Percentiles rank a stretch among this genome's conserved stretches.
These are phyloP conservation scores for Cryptosporidium meleagridis DNA, from an alignment of 169 alveolate species.

Conservation along the genomic window DNA sequence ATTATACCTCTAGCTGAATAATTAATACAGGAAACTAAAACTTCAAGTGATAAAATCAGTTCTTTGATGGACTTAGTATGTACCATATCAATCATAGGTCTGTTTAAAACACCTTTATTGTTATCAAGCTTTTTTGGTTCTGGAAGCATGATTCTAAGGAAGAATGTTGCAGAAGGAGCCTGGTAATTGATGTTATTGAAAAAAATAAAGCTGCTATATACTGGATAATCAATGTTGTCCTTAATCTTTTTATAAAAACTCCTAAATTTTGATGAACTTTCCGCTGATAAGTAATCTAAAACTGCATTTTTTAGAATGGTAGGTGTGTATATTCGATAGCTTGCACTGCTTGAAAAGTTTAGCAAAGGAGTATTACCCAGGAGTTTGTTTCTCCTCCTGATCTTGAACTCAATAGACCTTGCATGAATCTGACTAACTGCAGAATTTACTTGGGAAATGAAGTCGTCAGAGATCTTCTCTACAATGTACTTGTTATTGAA, in stretches of 20 bases:
- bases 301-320: constrained; percentile 20
- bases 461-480: background rate
- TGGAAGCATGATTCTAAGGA: constrained; percentile 16
- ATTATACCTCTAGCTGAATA: background rate
- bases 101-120: background rate
- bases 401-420: background rate
- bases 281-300: constrained; percentile 16
- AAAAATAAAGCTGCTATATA: constrained; percentile 7
- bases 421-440: background rate
- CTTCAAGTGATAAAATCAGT: constrained; percentile 8
- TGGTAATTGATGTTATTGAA: background rate
- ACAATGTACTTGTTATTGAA: background rate
- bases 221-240: background rate
- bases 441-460: background rate
- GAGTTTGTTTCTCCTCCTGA: constrained; percentile 33
- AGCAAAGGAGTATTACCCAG: constrained; percentile 10
- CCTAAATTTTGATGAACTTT: background rate
- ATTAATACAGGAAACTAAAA: constrained; percentile 13
- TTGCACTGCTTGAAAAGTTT: constrained; percentile 8
- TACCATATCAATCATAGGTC: background rate
- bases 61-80: background rate
- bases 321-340: constrained; percentile 19
- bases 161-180: constrained; percentile 23
- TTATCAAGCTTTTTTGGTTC: background rate
- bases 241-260: background rate